phyloP scores from a whole-genome alignment of 306 rosid species.

The Alnus rubra region DNA sequence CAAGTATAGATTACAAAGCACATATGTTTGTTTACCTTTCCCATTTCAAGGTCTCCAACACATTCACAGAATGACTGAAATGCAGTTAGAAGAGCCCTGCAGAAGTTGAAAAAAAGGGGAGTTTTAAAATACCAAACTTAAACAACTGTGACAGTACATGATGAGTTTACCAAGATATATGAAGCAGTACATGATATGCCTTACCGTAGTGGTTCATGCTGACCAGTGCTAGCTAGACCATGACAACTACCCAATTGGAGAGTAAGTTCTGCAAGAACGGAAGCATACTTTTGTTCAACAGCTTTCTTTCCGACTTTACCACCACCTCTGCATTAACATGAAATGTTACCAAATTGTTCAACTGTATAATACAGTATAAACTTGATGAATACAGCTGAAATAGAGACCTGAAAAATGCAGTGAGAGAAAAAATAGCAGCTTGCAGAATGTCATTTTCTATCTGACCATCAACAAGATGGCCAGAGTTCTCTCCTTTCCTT shows the following conservation, averaged over 20 bases:
- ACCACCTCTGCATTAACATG: constrained; percentile 77
- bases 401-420: constrained; percentile 87
- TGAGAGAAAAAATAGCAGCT: constrained; percentile 86
- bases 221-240: constrained; percentile 70
- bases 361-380: constrained; percentile 25
- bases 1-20: neutral
- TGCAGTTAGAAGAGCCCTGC: constrained; percentile 90
- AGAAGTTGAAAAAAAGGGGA: constrained; percentile 27
- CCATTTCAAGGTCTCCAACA: constrained; percentile 99
- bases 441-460: constrained; percentile 70
- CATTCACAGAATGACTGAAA: constrained; percentile 98
- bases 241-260: constrained; percentile 95
- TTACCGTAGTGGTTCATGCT: constrained; percentile 81
- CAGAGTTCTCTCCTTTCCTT: constrained; percentile 53
- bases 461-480: constrained; percentile 54
- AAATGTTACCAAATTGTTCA: constrained; percentile 21
- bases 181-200: constrained; percentile 18
- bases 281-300: constrained; percentile 87
- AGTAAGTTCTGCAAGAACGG: constrained; percentile 89
- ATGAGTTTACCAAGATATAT: constrained; percentile 16
- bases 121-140: neutral
- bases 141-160: neutral
- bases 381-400: constrained; percentile 11
- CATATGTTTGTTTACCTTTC: constrained; percentile 64
- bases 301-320: constrained; percentile 94